A percentile compares a stretch with the other conserved stretches of the same genome.
Conservation (phyloP, 2,329 filamentous ascomycete genomes). For the Drechslerella dactyloides region DNA sequence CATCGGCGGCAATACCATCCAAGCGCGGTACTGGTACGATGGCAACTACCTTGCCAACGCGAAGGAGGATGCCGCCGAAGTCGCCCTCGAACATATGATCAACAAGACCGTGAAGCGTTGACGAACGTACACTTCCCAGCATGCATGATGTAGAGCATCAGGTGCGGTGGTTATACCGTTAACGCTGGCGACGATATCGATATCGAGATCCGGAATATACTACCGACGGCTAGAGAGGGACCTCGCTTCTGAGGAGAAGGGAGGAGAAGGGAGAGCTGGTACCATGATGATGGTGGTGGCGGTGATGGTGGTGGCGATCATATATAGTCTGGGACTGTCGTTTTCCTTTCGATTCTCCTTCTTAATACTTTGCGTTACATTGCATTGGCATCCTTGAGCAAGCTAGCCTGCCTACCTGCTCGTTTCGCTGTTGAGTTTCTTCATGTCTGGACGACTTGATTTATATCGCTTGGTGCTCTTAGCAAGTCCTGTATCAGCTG, state of each 20-base stretch:
- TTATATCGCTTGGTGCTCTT: neutral
- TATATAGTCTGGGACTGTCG: constrained; percentile 5
- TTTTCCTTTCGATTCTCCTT: neutral
- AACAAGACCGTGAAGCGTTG: neutral
- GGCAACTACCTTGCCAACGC: constrained; percentile 86
- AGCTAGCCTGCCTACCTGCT: neutral
- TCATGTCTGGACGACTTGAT: neutral
- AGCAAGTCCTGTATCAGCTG: neutral
- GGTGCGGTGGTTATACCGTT: neutral
- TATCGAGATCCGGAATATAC: too few relatives aligned
- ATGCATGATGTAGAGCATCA: neutral
- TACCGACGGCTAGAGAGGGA: too few relatives aligned
- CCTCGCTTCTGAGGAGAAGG: too few relatives aligned
- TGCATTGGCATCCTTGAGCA: neutral
- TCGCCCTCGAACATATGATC: constrained; percentile 65
- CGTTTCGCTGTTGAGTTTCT: neutral
- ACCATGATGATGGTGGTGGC: neutral
- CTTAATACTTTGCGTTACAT: constrained; percentile 1
- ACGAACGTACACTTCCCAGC: neutral
- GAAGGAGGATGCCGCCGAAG: constrained; percentile 87
- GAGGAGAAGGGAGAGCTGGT: neutral
- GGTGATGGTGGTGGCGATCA: neutral
- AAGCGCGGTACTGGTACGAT: constrained; percentile 90
- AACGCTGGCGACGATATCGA: too few relatives aligned
- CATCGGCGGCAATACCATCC: constrained; percentile 69